These are phyloP conservation scores for Teunomyces lycoperdinae DNA, from an alignment of 805 yeast genomes.

Conservation along the genomic window DNA sequence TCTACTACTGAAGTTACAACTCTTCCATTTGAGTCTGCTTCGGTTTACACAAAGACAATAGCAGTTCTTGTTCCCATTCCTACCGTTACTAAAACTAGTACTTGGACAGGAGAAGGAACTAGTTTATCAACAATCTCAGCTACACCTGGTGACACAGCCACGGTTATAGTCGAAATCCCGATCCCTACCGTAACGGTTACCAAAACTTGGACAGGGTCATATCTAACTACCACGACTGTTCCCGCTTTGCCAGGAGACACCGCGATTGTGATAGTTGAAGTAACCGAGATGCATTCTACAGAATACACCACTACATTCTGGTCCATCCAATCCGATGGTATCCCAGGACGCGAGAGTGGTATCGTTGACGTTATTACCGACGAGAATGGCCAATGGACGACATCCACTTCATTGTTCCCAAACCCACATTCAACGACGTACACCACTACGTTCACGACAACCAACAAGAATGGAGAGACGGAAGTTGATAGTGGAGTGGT, in stretches of 20 bases:
- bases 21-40: not conserved
- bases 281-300: constrained; percentile 12
- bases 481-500: not conserved
- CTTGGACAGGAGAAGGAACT: constrained; percentile 11
- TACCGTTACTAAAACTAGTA: constrained; percentile 9
- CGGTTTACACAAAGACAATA: constrained; percentile 11
- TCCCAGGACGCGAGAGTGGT: constrained; percentile 6
- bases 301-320: constrained; percentile 15
- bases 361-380: constrained; percentile 10
- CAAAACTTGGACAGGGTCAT: constrained; percentile 8
- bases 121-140: constrained; percentile 13
- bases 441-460: constrained; percentile 9
- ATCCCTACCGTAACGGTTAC: constrained; percentile 5
- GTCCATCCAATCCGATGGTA: constrained; percentile 7
- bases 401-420: not conserved
- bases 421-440: constrained; percentile 4
- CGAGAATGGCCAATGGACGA: constrained; percentile 5
- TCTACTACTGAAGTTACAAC: constrained; percentile 18
- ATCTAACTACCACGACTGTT: constrained; percentile 6
- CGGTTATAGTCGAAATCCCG: constrained; percentile 22
- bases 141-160: constrained; percentile 16
- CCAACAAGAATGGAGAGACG: not conserved
- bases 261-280: constrained; percentile 10
- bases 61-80: constrained; percentile 1
- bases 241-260: constrained; percentile 7